phyloP scores from a whole-genome alignment of 495 filamentous ascomycete genomes.

The Apiosordaria backusii region DNA sequence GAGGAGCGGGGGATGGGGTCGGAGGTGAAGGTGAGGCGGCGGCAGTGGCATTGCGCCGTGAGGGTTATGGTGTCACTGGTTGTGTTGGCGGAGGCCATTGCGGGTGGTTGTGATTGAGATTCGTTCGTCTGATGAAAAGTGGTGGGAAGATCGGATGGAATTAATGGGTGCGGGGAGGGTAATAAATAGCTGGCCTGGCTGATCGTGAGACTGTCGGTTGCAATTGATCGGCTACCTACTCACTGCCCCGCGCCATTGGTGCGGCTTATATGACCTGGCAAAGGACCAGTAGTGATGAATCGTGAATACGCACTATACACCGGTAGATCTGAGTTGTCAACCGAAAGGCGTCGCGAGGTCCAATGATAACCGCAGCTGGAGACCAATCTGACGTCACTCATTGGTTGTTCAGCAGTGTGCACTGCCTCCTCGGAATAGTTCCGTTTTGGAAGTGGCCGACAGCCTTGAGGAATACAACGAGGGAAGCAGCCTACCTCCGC shows the following conservation, averaged over 20 bases:
- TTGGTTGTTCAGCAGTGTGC: background rate
- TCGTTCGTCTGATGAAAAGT: too few relatives aligned
- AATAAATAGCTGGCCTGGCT: background rate
- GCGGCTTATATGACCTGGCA: background rate
- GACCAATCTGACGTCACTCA: background rate
- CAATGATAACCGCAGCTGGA: too few relatives aligned
- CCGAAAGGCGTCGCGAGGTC: background rate
- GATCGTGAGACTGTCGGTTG: background rate
- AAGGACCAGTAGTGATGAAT: background rate
- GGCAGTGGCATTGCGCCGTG: conserved; percentile 33
- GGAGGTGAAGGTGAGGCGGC: conserved; percentile 29
- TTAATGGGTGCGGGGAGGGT: background rate
- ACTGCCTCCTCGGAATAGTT: background rate
- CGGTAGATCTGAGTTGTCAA: background rate
- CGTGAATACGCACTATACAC: background rate
- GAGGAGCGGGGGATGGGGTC: conserved; percentile 12
- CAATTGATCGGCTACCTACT: too few relatives aligned
- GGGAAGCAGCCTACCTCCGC: background rate
- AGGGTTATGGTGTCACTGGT: conserved; percentile 18
- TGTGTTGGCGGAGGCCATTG: conserved; percentile 20
- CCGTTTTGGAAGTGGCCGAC: background rate
- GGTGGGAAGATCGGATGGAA: background rate
- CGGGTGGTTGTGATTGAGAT: conserved; percentile 7
- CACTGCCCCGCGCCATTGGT: background rate
- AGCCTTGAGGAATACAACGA: background rate